These are phyloP conservation scores for Sisymbrium irio DNA, from an alignment of 345 rosid genomes.

Conservation along the genomic window DNA sequence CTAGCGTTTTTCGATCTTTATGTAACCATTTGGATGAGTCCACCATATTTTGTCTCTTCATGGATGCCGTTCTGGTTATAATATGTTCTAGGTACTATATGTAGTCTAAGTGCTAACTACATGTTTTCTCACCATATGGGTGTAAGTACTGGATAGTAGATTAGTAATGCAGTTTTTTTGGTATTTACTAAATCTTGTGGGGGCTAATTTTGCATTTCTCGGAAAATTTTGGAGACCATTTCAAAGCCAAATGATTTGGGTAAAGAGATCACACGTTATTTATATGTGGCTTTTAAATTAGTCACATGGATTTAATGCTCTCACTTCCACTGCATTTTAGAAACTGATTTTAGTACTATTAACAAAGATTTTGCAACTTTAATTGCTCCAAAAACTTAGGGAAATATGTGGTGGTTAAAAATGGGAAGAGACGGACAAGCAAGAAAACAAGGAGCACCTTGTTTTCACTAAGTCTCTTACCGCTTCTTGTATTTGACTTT, in stretches of 20 bases:
- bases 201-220: not conserved
- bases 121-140: not conserved
- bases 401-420: constrained; percentile 26
- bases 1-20: not conserved
- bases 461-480: constrained; percentile 30
- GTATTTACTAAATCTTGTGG: not conserved
- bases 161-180: not conserved
- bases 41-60: not conserved
- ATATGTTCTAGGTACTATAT: not conserved
- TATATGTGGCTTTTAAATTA: constrained; percentile 1
- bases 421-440: constrained; percentile 39
- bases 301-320: not conserved
- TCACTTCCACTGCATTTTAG: not conserved
- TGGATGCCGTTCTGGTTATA: not conserved
- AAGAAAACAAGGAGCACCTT: constrained; percentile 32
- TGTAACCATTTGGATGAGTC: not conserved
- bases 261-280: not conserved
- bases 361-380: constrained; percentile 5
- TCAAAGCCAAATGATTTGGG: constrained; percentile 12
- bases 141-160: not conserved
- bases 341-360: not conserved
- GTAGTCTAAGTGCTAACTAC: not conserved
- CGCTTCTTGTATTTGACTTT: constrained; percentile 28
- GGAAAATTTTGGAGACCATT: not conserved
- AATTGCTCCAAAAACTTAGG: constrained; percentile 24